Evolutionary conservation across 176 grass and related monocot genomes (phyloP).

Genomic region (Carex pumila): DNA sequence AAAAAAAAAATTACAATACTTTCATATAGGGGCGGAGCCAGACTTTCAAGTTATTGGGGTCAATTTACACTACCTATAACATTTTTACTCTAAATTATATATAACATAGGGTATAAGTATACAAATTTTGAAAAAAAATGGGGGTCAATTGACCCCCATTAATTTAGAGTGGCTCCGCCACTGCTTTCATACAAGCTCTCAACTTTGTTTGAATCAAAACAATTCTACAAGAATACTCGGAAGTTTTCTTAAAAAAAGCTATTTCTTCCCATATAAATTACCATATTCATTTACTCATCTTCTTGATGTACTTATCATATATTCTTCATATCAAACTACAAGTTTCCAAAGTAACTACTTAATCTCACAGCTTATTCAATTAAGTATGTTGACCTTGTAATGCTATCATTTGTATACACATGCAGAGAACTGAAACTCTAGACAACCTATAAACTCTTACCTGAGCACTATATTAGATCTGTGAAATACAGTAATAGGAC

Average conservation of each 20-base stretch:
- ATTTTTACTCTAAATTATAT: too few species aligned
- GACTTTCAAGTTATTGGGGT: too few species aligned
- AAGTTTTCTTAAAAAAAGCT: not conserved
- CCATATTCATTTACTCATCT: not conserved
- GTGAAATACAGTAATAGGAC: not conserved
- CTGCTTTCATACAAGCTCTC: too few species aligned
- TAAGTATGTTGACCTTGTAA: not conserved
- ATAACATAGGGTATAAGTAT: too few species aligned
- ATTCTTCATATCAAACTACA: not conserved
- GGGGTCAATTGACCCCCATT: too few species aligned
- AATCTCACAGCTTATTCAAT: not conserved
- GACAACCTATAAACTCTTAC: not conserved
- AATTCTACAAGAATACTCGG: not conserved
- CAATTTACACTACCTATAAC: too few species aligned
- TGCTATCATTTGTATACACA: not conserved
- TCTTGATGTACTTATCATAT: not conserved
- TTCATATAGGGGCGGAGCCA: not conserved
- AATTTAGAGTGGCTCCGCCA: too few species aligned
- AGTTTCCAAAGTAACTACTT: not conserved
- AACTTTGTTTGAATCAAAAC: not conserved
- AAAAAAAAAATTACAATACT: not conserved
- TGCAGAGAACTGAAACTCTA: not conserved
- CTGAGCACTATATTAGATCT: not conserved
- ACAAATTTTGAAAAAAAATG: too few species aligned
- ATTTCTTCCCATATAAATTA: not conserved